A percentile compares a stretch with the other conserved stretches of the same genome.
phyloP scores from a whole-genome alignment of 768 basidiomycete genomes.

The Boletus sp. region DNA sequence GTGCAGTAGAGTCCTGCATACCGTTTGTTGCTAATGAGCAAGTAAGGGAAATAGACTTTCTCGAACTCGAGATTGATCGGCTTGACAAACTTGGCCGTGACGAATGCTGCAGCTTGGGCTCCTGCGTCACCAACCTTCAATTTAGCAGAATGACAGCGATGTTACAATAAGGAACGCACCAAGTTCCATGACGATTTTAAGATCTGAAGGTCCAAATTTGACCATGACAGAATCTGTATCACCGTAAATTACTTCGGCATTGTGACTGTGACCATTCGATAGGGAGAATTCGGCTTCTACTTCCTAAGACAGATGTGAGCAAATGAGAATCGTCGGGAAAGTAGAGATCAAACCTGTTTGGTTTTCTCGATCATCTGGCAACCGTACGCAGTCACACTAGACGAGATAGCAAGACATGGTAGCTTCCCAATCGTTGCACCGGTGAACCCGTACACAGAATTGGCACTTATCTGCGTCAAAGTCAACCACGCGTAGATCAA shows the following conservation, averaged over 20 bases:
- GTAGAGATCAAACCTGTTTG: conserved; percentile 57
- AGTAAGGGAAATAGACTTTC: conserved; percentile 97
- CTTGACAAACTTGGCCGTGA: conserved; percentile 86
- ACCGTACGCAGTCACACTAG: conserved; percentile 93
- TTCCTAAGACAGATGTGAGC: conserved; percentile 41
- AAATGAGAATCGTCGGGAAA: neutral
- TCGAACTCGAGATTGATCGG: conserved; percentile 99
- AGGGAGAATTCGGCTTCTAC: conserved; percentile 87
- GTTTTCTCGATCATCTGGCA: conserved; percentile 99
- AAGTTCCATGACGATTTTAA: conserved; percentile 84
- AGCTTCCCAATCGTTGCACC: conserved; percentile 97
- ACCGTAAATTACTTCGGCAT: conserved; percentile 96
- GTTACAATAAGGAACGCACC: conserved; percentile 47
- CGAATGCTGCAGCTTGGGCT: conserved; percentile 87
- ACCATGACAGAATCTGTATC: conserved; percentile 99
- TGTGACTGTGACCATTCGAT: conserved; percentile 80
- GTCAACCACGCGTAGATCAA: neutral
- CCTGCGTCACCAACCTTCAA: conserved; percentile 45
- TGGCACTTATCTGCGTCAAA: conserved; percentile 83
- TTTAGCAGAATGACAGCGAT: neutral
- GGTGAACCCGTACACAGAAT: conserved; percentile 98
- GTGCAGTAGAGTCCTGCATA: conserved; percentile 99
- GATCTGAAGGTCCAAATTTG: conserved; percentile 87
- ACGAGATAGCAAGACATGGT: conserved; percentile 94
- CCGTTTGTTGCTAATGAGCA: conserved; percentile 97